Evolutionary conservation across 2,329 filamentous ascomycete genomes (phyloP).

Genomic region (Alternaria hordeiaustralica): DNA sequence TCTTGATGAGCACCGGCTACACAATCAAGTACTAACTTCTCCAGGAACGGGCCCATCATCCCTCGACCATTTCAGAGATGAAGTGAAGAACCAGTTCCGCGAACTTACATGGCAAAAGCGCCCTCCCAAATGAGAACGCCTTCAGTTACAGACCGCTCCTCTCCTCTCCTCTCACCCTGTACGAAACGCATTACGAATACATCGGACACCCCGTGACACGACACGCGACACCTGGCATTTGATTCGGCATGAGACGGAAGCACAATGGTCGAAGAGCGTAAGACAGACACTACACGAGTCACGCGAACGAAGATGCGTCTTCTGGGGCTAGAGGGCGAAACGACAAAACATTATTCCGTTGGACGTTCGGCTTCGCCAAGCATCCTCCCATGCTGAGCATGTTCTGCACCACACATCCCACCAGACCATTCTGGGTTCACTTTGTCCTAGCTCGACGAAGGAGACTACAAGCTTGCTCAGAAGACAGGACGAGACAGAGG

Average conservation of each 20-base stretch:
- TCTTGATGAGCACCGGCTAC: conserved; percentile 19
- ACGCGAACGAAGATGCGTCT: background rate
- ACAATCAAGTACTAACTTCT: background rate
- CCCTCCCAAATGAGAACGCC: conserved; percentile 30
- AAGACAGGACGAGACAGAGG: background rate
- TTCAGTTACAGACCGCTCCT: background rate
- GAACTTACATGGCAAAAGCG: conserved; percentile 48
- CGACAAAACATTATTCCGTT: background rate
- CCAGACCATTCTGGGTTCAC: background rate
- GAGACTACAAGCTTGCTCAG: background rate
- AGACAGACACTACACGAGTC: background rate
- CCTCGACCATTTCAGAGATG: conserved; percentile 60
- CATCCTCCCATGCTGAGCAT: too few species aligned
- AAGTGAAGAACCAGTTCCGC: conserved; percentile 57
- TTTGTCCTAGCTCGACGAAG: background rate
- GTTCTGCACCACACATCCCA: background rate
- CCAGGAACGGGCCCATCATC: conserved; percentile 50
- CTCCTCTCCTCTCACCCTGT: background rate
- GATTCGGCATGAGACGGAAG: background rate
- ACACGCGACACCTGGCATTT: background rate
- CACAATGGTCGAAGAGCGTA: background rate
- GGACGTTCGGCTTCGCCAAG: background rate
- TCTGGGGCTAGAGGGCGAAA: background rate
- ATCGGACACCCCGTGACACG: background rate
- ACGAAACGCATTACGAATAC: background rate